phyloP scores from a whole-genome alignment of 495 filamentous ascomycete genomes.

The Lasiosphaeriaceae sp. region DNA sequence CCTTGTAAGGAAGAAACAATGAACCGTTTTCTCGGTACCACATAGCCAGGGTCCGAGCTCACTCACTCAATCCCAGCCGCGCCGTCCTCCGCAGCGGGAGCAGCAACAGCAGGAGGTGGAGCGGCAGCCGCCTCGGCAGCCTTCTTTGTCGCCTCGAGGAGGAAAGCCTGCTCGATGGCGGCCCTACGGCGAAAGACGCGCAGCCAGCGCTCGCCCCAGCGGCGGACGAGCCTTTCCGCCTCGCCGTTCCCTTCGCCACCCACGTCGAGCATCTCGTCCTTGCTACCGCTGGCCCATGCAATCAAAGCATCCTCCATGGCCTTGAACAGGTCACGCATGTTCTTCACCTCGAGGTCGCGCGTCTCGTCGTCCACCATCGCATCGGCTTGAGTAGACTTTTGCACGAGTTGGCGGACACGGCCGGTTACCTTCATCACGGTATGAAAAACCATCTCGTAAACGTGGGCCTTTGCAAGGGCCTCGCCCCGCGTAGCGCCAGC shows the following conservation, averaged over 20 bases:
- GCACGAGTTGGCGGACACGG: conserved; percentile 78
- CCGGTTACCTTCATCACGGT: conserved; percentile 91
- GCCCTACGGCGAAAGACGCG: conserved; percentile 77
- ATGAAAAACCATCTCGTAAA: conserved; percentile 83
- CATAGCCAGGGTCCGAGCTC: no score
- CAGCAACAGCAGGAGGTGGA: background rate
- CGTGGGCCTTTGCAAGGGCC: conserved; percentile 64
- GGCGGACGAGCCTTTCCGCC: conserved; percentile 60
- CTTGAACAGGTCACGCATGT: conserved; percentile 75
- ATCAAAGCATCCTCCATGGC: conserved; percentile 75
- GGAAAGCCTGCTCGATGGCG: conserved; percentile 74
- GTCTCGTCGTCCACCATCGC: conserved; percentile 45
- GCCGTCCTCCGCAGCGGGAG: conserved; percentile 1
- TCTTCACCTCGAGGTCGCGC: conserved; percentile 57
- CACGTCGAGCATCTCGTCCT: conserved; percentile 63
- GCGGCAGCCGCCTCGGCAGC: conserved; percentile 2
- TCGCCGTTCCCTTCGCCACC: conserved; percentile 42
- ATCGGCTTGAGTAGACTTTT: conserved; percentile 42
- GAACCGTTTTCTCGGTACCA: background rate
- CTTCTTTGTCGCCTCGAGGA: conserved; percentile 39
- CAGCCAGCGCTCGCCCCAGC: conserved; percentile 84
- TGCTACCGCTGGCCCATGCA: conserved; percentile 66
- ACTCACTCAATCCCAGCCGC: background rate
- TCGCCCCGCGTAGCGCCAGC: conserved; percentile 49
- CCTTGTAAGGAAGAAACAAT: no score